These are phyloP conservation scores for Gypsophila paniculata DNA, from an alignment of 179 eudicot genomes.

Conservation along the genomic window DNA sequence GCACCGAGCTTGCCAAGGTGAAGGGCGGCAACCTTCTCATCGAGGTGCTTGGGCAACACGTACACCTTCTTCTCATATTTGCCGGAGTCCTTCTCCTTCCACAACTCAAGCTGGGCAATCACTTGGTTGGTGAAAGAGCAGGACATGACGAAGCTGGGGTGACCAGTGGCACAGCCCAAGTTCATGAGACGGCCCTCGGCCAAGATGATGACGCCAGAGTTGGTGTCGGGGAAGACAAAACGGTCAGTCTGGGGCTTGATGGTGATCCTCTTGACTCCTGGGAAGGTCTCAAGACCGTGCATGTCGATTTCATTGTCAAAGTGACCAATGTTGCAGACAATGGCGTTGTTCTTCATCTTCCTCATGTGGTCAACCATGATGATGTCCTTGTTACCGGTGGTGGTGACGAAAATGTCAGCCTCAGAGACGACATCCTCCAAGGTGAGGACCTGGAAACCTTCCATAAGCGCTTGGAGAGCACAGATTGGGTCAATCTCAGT, in stretches of 20 bases:
- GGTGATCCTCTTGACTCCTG: conserved; percentile 69
- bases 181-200: conserved; percentile 85
- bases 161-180: conserved; percentile 82
- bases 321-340: conserved; percentile 86
- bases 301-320: conserved; percentile 80
- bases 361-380: conserved; percentile 72
- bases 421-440: conserved; percentile 63
- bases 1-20: conserved; percentile 73
- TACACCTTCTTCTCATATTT: conserved; percentile 75
- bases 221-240: conserved; percentile 69
- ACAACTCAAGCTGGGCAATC: conserved; percentile 74
- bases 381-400: conserved; percentile 88
- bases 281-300: conserved; percentile 67
- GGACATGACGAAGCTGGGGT: conserved; percentile 81
- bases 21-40: conserved; percentile 80
- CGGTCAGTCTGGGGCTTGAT: conserved; percentile 81
- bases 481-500: conserved; percentile 81
- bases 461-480: conserved; percentile 78
- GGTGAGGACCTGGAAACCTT: conserved; percentile 60
- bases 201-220: conserved; percentile 51
- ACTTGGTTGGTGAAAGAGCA: conserved; percentile 86
- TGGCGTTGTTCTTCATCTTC: conserved; percentile 86
- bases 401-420: conserved; percentile 71
- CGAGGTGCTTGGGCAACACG: conserved; percentile 77
- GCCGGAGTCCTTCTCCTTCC: conserved; percentile 62